phyloP scores from a whole-genome alignment of 1,284 basidiomycete genomes.

The Pseudozyma flocculosa region DNA sequence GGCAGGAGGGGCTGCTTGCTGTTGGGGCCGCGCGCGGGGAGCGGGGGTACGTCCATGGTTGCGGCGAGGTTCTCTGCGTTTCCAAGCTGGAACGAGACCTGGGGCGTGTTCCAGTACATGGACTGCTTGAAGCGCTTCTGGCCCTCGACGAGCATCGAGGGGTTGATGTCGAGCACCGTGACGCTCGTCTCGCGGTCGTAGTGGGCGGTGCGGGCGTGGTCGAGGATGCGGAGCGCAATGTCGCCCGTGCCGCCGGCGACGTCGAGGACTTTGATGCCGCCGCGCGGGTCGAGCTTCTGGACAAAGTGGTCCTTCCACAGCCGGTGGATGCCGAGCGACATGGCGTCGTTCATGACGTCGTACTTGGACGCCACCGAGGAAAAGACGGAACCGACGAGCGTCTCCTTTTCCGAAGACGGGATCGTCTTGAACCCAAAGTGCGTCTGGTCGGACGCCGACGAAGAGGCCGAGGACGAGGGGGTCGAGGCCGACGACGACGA shows the following conservation, averaged over 20 bases:
- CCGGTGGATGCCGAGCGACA: slow-evolving; percentile 92
- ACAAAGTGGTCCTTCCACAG: slow-evolving; percentile 97
- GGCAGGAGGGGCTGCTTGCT: slow-evolving; percentile 48
- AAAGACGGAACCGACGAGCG: slow-evolving; percentile 83
- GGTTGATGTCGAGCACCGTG: slow-evolving; percentile 91
- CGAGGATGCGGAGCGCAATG: slow-evolving; percentile 89
- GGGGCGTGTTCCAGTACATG: slow-evolving; percentile 70
- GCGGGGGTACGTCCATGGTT: slow-evolving; percentile 33
- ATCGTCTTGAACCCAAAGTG: slow-evolving; percentile 93
- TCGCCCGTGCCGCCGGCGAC: slow-evolving; percentile 96
- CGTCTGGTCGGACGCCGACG: slow-evolving; percentile 58
- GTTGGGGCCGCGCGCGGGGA: slow-evolving; percentile 23
- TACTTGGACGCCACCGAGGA: slow-evolving; percentile 93
- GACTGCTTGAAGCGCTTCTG: slow-evolving; percentile 67
- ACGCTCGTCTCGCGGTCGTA: slow-evolving; percentile 69
- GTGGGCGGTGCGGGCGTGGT: slow-evolving; percentile 84
- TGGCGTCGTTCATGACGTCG: slow-evolving; percentile 98
- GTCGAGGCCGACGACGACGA: slow-evolving; percentile 21
- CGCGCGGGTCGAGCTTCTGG: slow-evolving; percentile 70
- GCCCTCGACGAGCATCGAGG: slow-evolving; percentile 91
- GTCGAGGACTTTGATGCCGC: slow-evolving; percentile 73
- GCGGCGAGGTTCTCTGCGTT: slow-evolving; percentile 78
- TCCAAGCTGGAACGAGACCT: slow-evolving; percentile 87
- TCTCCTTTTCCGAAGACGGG: slow-evolving; percentile 71
- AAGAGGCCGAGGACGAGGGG: slow-evolving; percentile 53